phyloP scores from a whole-genome alignment of 2,329 filamentous ascomycete species.

The Fusarium acutatum region DNA sequence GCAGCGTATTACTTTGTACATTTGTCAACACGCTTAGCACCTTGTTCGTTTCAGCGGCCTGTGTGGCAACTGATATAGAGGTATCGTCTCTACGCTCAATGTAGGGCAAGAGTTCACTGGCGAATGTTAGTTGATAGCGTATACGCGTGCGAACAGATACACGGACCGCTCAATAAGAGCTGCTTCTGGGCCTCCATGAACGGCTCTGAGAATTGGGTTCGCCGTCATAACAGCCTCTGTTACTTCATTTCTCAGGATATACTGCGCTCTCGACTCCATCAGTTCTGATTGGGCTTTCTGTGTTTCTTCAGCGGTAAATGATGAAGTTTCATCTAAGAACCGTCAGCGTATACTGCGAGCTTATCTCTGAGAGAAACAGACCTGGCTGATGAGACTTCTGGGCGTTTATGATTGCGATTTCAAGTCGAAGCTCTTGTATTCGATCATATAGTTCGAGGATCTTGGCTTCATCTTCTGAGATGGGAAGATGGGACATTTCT shows the following conservation, averaged over 20 bases:
- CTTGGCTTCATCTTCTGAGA: conserved; percentile 73
- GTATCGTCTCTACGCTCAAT: conserved; percentile 73
- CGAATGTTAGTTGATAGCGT: conserved; percentile 10
- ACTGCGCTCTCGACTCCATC: conserved; percentile 74
- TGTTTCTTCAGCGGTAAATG: conserved; percentile 59
- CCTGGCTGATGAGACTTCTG: conserved; percentile 51
- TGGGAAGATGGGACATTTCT: conserved; percentile 55
- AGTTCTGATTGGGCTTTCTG: conserved; percentile 70
- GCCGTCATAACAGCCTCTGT: conserved; percentile 74
- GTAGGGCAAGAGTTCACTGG: conserved; percentile 72
- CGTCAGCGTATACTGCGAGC: conserved; percentile 18
- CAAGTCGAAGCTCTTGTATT: conserved; percentile 74
- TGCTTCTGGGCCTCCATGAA: conserved; percentile 72
- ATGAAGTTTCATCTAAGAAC: conserved; percentile 36
- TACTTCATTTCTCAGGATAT: conserved; percentile 74
- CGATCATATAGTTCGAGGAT: conserved; percentile 76
- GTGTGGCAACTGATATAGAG: conserved; percentile 69
- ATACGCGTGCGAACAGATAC: neutral
- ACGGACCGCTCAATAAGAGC: conserved; percentile 73
- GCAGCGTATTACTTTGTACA: conserved; percentile 66
- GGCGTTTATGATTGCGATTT: conserved; percentile 72
- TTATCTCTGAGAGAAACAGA: conserved; percentile 29
- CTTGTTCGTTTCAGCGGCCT: conserved; percentile 62
- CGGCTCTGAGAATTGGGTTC: conserved; percentile 79
- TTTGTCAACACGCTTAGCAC: conserved; percentile 62